These are phyloP conservation scores for Haplosporangium gracile DNA, from an alignment of 192 early-diverging fungal genomes.

Conservation along the genomic window DNA sequence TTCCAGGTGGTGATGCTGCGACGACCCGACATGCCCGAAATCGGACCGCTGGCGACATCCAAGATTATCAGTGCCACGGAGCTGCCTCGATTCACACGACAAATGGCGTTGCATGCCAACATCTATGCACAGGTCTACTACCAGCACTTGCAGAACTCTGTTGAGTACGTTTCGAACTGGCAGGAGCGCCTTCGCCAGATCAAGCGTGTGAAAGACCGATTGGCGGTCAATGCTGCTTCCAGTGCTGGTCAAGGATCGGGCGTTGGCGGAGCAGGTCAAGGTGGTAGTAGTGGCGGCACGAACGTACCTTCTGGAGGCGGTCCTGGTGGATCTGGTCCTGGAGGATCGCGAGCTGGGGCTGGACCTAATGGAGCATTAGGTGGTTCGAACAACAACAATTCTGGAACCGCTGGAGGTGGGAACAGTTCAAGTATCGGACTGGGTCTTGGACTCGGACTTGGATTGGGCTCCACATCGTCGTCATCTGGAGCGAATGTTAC, in stretches of 20 bases:
- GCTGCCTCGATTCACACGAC: constrained; percentile 85
- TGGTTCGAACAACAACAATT: not conserved
- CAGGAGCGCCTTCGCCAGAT: constrained; percentile 92
- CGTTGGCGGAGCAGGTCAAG: not conserved
- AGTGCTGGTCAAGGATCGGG: constrained; percentile 10
- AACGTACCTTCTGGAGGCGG: not conserved
- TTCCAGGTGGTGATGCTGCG: constrained; percentile 75
- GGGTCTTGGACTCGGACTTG: constrained; percentile 38
- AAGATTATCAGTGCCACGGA: constrained; percentile 86
- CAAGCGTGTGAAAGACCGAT: constrained; percentile 79
- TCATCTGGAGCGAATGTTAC: constrained; percentile 7
- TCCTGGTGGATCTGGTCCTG: constrained; percentile 16
- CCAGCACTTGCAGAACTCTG: constrained; percentile 72
- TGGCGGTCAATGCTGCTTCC: constrained; percentile 19
- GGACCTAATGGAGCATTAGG: not conserved
- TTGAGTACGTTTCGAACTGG: constrained; percentile 91
- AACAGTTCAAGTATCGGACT: constrained; percentile 29
- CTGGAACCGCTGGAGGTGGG: constrained; percentile 10
- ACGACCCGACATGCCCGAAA: constrained; percentile 84
- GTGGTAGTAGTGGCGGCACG: not conserved
- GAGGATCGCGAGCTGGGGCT: constrained; percentile 1
- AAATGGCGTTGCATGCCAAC: constrained; percentile 89
- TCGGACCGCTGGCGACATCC: constrained; percentile 82
- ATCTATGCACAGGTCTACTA: constrained; percentile 91
- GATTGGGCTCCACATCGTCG: constrained; percentile 34